Base-by-base conservation (phyloP, 2,329 filamentous ascomycete genomes). In the Aspergillus thermomutatus region DNA sequence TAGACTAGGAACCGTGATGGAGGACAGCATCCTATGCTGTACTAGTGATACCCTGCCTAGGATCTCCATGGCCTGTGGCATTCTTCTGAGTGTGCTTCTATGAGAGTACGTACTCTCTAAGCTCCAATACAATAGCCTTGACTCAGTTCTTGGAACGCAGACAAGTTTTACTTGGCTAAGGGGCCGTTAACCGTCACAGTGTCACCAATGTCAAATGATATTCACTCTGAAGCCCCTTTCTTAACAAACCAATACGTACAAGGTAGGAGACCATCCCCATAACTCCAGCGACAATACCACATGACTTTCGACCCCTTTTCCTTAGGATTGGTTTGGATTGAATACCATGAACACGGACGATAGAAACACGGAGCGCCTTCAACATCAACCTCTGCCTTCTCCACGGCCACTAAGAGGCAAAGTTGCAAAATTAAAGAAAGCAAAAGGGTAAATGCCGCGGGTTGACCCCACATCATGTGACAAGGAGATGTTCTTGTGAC, bases 391-490 rank as follows among this genome's bases (percentile, higher is more conserved):
- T 45, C 41, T 23, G 41, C 8, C 19, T 19, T 23, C 21, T 14
- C 37, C 19, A 21, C 17, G 41, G 41, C 14, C 31, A 37, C n/a
- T n/a, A n/a, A n/a, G n/a, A 37, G 14, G 31, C 11, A 17, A 37
- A 37, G 17, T 7, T 37, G 17, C 31, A 7, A 31, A 37, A 14
- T 37, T 6, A 17, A 37, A 37, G 26, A 27, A 27, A 37, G 14
- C 7, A 17, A 17, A 37, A 37, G 14, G n/a, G 40, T 43, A 49
- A 54, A 58, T 58, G 46, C 54, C 54, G 58, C 55, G 56, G 60
- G 56, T 53, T 53, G 27, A 59, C 60, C 53, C 57, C 56, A 55
- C 60, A 60, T 65, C 63, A 65, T 65, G 63, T 65, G 63, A 65
- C 56, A 52, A 37, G 37, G 46, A 50, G 19, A 45, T 57, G 63